phyloP scores from a whole-genome alignment of 768 basidiomycete species.

The Mycena crocata region DNA sequence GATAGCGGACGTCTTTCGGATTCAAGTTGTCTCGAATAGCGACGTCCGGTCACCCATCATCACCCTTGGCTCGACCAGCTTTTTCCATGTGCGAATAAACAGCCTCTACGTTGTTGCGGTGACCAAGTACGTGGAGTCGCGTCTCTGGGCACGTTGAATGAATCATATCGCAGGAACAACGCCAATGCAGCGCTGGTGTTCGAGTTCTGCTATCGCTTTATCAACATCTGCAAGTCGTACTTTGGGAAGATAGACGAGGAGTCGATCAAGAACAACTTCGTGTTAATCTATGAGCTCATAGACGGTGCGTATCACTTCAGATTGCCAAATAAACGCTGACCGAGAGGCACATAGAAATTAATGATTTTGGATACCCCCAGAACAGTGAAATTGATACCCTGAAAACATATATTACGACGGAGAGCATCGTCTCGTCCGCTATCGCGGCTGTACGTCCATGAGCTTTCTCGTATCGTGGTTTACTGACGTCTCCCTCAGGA shows the following conservation, averaged over 20 bases:
- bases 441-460: constrained; percentile 75
- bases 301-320: constrained; percentile 77
- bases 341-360: constrained; percentile 71
- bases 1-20: constrained; percentile 97
- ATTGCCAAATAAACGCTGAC: background rate
- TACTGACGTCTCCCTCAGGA: constrained; percentile 67
- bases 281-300: constrained; percentile 96
- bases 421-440: constrained; percentile 90
- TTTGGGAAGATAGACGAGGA: constrained; percentile 99
- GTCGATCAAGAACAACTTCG: constrained; percentile 98
- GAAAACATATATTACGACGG: constrained; percentile 98
- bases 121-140: constrained; percentile 78
- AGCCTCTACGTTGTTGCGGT: constrained; percentile 96
- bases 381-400: constrained; percentile 98
- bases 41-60: constrained; percentile 98
- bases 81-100: constrained; percentile 97
- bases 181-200: constrained; percentile 98
- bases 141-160: constrained; percentile 8
- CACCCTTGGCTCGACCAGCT: constrained; percentile 96
- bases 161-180: constrained; percentile 74
- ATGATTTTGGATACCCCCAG: constrained; percentile 99
- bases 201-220: constrained; percentile 97
- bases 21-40: constrained; percentile 98
- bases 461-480: background rate
- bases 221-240: constrained; percentile 93